Base-by-base conservation (phyloP, 139 green algal genomes). In the Chlorella sp. region DNA sequence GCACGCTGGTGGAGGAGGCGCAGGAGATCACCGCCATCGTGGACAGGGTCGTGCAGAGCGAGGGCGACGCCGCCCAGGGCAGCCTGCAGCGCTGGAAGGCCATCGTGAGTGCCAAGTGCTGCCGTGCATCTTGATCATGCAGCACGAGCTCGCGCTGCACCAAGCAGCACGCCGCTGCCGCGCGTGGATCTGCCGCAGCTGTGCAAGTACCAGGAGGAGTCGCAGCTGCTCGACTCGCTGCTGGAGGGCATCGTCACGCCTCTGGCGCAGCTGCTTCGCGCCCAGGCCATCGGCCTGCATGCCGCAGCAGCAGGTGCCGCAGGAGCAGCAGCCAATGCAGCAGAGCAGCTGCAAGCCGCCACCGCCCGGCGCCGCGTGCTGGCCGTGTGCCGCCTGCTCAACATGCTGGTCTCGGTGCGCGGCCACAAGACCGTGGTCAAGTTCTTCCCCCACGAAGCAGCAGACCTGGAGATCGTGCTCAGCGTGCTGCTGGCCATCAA, bases 171-270 rank as follows among this genome's bases (percentile, higher is more conserved):
- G 49, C 42, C 22, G 4, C 32, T 65, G 42, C 49, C 20, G 42
- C 36, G 17, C n/a, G 32, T 42, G 3, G 6, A 55, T 5, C 4
- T 22, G 55, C 51, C 32, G 65, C 86, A 97, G 91, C 79, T 97
- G 6, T 86, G 80, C 70, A 92, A 94, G 77, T 98, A 99, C 76
- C 91, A 96, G 67, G 95, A 99, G 86, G 90, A 98, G 69, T 78
- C 91, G 5, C 88, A 97, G 83, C 85, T 99, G 55, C 87, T 99
- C 50, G 95, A 99, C 74, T 87, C 90, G 1, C 82, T 91, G 49
- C 79, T 99, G 66, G 89, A 96, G 75, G 68, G 34, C 26, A 78
- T 97, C 20, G 76, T 98, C 2, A 49, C 69, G 10, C 92, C 93
- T 2, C 74, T 97, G 30, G 80, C 91, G 2, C 69, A 27, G 1